Percentiles rank a stretch among this genome's conserved stretches.
phyloP scores from a whole-genome alignment of 2,329 filamentous ascomycete genomes.

The Aspergillus persii region DNA sequence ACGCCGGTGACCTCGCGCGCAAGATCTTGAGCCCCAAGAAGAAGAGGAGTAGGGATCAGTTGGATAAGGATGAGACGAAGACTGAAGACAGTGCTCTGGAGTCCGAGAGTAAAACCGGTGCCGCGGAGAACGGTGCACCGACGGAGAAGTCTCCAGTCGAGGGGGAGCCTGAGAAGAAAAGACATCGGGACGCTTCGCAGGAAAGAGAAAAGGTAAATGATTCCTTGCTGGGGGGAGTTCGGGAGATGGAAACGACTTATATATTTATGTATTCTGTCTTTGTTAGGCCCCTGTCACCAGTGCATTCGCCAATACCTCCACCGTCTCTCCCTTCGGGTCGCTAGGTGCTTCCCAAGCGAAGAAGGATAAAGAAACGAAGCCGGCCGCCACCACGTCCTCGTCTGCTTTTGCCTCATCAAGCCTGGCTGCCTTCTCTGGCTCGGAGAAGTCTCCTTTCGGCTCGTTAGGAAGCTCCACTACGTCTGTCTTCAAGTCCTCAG shows the following conservation, averaged over 20 bases:
- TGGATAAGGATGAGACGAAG: constrained; percentile 37
- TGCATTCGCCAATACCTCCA: constrained; percentile 44
- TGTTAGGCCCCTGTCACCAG: constrained; percentile 32
- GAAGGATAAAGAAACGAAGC: constrained; percentile 16
- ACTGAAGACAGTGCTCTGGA: constrained; percentile 14
- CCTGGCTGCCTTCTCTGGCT: constrained; percentile 64
- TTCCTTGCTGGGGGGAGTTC: constrained; percentile 20
- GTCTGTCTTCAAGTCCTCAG: constrained; percentile 41
- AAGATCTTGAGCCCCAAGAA: constrained; percentile 39
- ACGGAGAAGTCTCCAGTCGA: constrained; percentile 19
- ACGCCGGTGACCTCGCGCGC: constrained; percentile 15
- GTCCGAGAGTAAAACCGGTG: constrained; percentile 15
- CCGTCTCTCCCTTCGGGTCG: constrained; percentile 43
- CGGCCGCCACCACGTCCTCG: constrained; percentile 48
- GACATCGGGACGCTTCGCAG: constrained; percentile 42
- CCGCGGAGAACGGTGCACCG: constrained; percentile 10
- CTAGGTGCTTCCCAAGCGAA: constrained; percentile 30
- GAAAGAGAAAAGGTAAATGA: constrained; percentile 27
- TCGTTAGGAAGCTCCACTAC: constrained; percentile 48
- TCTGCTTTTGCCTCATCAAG: constrained; percentile 67
- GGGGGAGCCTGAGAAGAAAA: constrained; percentile 43
- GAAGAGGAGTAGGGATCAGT: constrained; percentile 44
- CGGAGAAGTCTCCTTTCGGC: constrained; percentile 64
- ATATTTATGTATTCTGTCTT: background rate
- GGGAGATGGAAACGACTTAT: background rate